A percentile compares a stretch with the other conserved stretches of the same genome.
These are phyloP conservation scores for Arabis hirsuta DNA, from an alignment of 345 rosid species.

Conservation along the genomic window DNA sequence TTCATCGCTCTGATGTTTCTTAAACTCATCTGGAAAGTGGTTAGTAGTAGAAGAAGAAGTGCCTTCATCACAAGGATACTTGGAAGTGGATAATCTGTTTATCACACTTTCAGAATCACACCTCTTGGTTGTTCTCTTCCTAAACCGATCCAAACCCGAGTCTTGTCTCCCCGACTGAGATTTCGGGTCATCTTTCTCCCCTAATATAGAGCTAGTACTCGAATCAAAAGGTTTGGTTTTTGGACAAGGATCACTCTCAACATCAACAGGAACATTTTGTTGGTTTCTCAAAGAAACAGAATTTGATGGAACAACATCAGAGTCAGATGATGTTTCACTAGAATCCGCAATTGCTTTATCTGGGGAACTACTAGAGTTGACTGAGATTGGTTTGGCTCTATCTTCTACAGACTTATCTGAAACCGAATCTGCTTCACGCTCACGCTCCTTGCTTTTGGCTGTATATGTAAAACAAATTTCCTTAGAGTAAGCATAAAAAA, in stretches of 20 bases:
- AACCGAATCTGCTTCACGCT: conserved; percentile 42
- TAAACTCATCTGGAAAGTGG: conserved; percentile 45
- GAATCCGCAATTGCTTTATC: conserved; percentile 38
- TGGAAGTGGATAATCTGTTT: conserved; percentile 51
- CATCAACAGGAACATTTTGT: conserved; percentile 44
- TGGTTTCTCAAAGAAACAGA: conserved; percentile 38
- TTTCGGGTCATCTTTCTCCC: conserved; percentile 33
- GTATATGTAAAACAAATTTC: conserved; percentile 41
- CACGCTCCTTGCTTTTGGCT: conserved; percentile 63
- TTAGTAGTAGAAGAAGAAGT: conserved; percentile 43
- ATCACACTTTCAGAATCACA: conserved; percentile 51
- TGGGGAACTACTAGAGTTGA: conserved; percentile 44
- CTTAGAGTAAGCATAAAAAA: conserved; percentile 3
- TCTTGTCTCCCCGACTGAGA: conserved; percentile 41
- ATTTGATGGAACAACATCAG: conserved; percentile 54
- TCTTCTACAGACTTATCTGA: conserved; percentile 57
- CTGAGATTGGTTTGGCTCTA: conserved; percentile 48
- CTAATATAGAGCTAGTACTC: conserved; percentile 10
- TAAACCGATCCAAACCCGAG: conserved; percentile 35
- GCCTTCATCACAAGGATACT: conserved; percentile 35
- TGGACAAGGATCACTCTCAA: conserved; percentile 47
- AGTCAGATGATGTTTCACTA: conserved; percentile 57
- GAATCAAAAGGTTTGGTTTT: conserved; percentile 25
- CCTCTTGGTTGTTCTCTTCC: conserved; percentile 45
- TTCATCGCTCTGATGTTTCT: conserved; percentile 43